Base-by-base conservation (phyloP, 129 eudicot genomes). In the Silybum marianum region DNA sequence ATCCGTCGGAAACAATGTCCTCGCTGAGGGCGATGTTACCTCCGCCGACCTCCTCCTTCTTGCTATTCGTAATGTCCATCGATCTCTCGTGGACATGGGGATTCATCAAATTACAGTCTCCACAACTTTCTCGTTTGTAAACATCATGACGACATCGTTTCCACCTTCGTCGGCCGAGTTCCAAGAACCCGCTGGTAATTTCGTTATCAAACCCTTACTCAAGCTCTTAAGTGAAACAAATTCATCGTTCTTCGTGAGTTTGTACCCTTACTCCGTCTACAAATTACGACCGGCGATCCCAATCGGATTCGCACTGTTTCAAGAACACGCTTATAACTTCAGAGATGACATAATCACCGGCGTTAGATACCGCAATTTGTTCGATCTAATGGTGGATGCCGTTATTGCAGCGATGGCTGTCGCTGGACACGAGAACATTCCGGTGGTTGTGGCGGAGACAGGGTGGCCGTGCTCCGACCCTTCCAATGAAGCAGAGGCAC, bases 131-230 rank as follows among this genome's bases (percentile, higher is more conserved):
- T 85, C 93, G 9, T 88, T 92, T 80, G 58, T 89, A 72, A 78
- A 79, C 83, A 72, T 87, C 69, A 84, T 95, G 79, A 84, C 86
- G 69, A 84, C 91, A 28, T 48, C 94, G 75, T 92, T 95, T 73
- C 99, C 99, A 4, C 99, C 99, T 8, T 95, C 99, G 9, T 73
- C 93, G 7, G 96, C 97, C 3, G 94, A 92, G 80, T 95, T 95
- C 63, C 88, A 73, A 11, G 91, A 89, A 14, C 97, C 97, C 4
- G 77, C 83, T 9, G 75, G 73, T 58, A 77, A 48, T 21, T 34
- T 89, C 19, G 22, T 95, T 70, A 88, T 95, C 68, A 83, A 71
- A 63, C 97, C 96, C 6, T 72, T 95, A 22, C 93, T 95, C 9
- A 82, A 90, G 22, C 87, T 92, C 66, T 71, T 95, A 16, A 69